Conservation (phyloP, 129 eudicot species). For the Kitagawia praeruptora region DNA sequence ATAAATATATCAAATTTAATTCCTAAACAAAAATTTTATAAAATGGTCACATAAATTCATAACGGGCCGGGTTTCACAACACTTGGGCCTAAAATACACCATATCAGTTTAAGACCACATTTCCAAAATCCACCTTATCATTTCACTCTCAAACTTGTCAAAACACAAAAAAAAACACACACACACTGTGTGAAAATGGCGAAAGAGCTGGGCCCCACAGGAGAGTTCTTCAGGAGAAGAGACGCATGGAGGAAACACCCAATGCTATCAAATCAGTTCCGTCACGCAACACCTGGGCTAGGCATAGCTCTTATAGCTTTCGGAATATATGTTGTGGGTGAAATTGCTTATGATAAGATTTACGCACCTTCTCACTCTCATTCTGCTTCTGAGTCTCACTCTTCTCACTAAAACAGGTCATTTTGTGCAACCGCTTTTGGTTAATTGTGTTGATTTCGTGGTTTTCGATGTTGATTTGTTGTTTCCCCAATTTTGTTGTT, state of each 20-base stretch:
- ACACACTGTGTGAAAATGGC: conserved; percentile 24
- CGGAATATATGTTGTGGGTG: conserved; percentile 74
- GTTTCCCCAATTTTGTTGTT: not conserved
- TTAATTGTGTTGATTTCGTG: not conserved
- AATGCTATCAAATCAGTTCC: conserved; percentile 69
- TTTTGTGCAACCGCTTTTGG: not conserved
- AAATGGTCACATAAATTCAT: too few species aligned
- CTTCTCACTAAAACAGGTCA: conserved; percentile 29
- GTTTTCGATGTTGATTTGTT: not conserved
- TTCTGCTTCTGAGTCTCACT: conserved; percentile 14
- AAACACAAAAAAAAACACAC: not conserved
- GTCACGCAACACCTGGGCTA: conserved; percentile 84
- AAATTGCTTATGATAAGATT: conserved; percentile 68
- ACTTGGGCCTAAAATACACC: not conserved
- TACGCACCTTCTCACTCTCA: conserved; percentile 46
- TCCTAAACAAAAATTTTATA: too few species aligned
- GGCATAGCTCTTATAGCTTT: conserved; percentile 83
- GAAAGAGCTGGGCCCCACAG: conserved; percentile 74
- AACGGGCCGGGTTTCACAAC: not conserved
- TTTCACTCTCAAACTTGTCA: not conserved
- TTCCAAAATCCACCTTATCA: not conserved
- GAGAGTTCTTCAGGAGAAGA: conserved; percentile 90
- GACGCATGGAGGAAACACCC: conserved; percentile 96
- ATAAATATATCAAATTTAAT: too few species aligned
- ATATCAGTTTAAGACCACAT: not conserved